Percentiles rank a stretch among this genome's conserved stretches.
Evolutionary conservation across 179 eudicot genomes (phyloP).

Genomic region (Carnegiea gigantea): DNA sequence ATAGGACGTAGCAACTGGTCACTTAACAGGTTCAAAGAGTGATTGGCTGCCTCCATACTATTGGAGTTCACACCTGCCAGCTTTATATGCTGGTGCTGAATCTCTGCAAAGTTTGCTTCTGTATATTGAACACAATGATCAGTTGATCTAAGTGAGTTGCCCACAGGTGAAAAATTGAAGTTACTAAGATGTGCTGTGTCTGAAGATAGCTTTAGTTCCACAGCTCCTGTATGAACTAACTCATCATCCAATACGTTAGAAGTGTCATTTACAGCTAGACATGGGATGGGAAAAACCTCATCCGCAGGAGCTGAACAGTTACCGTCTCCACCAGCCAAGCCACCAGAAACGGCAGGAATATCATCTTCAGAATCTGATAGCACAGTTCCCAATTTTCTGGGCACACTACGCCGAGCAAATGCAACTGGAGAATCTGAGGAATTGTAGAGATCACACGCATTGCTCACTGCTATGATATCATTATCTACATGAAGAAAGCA

Average conservation of each 20-base stretch:
- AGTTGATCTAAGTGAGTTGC: conserved; percentile 15
- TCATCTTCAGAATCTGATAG: conserved; percentile 79
- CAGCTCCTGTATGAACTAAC: conserved; percentile 16
- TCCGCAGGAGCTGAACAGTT: conserved; percentile 24
- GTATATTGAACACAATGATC: conserved; percentile 7
- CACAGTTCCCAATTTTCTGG: conserved; percentile 53
- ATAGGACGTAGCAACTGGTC: conserved; percentile 5
- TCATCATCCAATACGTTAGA: conserved; percentile 9
- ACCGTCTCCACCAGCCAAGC: conserved; percentile 22
- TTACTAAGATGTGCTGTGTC: conserved; percentile 15
- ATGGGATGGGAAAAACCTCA: conserved; percentile 29
- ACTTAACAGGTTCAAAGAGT: conserved; percentile 22
- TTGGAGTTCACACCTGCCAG: conserved; percentile 21
- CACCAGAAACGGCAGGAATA: conserved; percentile 30
- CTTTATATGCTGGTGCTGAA: conserved; percentile 16
- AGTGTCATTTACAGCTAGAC: conserved; percentile 18
- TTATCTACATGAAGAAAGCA: conserved; percentile 38
- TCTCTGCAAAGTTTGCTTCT: conserved; percentile 18
- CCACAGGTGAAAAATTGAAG: conserved; percentile 17
- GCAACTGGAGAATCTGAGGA: conserved; percentile 67
- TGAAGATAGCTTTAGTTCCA: conserved; percentile 15
- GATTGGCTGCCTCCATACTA: conserved; percentile 14
- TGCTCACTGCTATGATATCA: conserved; percentile 35
- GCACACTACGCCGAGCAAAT: conserved; percentile 44
- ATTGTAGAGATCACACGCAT: conserved; percentile 42